Evolutionary conservation across 2,329 filamentous ascomycete genomes (phyloP).

Genomic region (Acrodontium crateriforme): DNA sequence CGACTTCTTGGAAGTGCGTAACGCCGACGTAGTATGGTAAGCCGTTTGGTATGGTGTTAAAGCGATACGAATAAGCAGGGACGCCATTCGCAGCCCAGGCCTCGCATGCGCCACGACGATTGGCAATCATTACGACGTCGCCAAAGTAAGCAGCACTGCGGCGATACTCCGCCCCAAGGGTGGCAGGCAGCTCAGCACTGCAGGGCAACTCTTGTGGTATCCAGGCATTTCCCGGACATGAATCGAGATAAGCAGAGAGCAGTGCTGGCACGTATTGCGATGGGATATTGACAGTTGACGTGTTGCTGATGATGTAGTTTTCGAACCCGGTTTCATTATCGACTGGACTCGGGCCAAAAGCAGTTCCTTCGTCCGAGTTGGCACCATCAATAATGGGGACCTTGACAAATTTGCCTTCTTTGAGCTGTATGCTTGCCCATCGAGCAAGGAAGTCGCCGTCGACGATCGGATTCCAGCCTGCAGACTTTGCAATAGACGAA

Average conservation of each 20-base stretch:
- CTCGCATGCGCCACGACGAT: constrained; percentile 39
- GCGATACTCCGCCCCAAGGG: constrained; percentile 37
- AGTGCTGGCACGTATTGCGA: constrained; percentile 24
- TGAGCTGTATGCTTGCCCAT: constrained; percentile 40
- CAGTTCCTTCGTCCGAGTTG: constrained; percentile 52
- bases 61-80: constrained; percentile 47
- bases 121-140: constrained; percentile 42
- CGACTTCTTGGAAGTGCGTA: constrained; percentile 40
- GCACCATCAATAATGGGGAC: constrained; percentile 50
- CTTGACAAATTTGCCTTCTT: constrained; percentile 45
- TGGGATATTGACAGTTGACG: constrained; percentile 8
- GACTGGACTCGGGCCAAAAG: constrained; percentile 40
- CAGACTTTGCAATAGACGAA: constrained; percentile 17
- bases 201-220: constrained; percentile 20
- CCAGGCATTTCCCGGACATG: constrained; percentile 36
- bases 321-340: constrained; percentile 42
- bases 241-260: constrained; percentile 39
- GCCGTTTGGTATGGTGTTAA: constrained; percentile 42
- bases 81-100: constrained; percentile 35
- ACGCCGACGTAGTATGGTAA: constrained; percentile 30
- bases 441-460: constrained; percentile 44
- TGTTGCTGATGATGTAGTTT: constrained; percentile 23
- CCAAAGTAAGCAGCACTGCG: constrained; percentile 41
- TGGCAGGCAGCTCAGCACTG: constrained; percentile 24
- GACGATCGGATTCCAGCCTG: constrained; percentile 30